Base-by-base conservation (phyloP, 495 filamentous ascomycete genomes). In the Penicillium bialowiezense region DNA sequence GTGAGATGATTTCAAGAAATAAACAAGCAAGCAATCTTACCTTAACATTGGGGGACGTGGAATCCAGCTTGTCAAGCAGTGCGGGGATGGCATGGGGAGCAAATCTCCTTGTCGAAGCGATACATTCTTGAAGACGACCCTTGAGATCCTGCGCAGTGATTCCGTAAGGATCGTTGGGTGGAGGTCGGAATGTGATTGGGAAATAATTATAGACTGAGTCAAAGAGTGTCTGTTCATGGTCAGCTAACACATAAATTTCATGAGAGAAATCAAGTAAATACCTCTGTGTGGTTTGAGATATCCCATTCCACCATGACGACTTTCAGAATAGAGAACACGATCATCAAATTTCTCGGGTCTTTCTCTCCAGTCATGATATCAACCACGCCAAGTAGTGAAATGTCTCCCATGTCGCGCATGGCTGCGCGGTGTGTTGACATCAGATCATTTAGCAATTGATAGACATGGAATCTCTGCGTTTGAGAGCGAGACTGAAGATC, bases 131-230 rank as follows among this genome's bases (percentile, higher is more conserved):
- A n/a, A 90, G 65, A 17, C 86, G 76, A 33, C 74, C 72, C 51
- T 90, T 90, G 38, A 90, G 63, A 51, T 90, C 80, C 62, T 89
- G 84, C 4, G 86, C 77, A 21, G 86, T 87, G 48, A 90, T 88
- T 5, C 83, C 80, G 36, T 87, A 89, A 4, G 86, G 85, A 56
- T 89, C 86, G 48, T 87, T 83, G 7, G 86, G 86, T 0, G 86
- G 86, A 17, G 86, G 86, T 53, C 79, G 75, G 63, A 89, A 90
- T 0, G 86, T 88, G 45, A 90, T 89, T 0, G 86, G 86, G 59
- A 89, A 90, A 63, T 90, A 90, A 52, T 87, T 87, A 59, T 87
- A 90, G 13, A 86, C 84, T 3, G 85, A 72, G 52, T 90, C 86
- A 59, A 89, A 90, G 14, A 89, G 67, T 9, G 72, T 64, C 81